Base-by-base conservation (phyloP, 2,329 filamentous ascomycete species). In the Sphaerulina populicola region DNA sequence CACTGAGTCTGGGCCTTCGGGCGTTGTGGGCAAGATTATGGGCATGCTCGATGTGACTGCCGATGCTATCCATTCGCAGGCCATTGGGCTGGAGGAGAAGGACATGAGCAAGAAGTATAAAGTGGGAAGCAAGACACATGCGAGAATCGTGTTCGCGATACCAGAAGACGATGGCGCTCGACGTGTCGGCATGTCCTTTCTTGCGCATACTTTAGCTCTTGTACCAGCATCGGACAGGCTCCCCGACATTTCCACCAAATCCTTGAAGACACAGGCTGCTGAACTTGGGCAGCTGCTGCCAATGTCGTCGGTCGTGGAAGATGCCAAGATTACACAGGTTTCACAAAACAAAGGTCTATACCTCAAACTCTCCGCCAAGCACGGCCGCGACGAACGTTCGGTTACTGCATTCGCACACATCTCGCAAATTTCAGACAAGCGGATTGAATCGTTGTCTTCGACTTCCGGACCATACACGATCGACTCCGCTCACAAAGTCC, bases 21-120 rank as follows among this genome's bases (percentile, higher is more conserved):
- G 93, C n/a, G 71, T 98, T 53, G 75, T 79, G 44, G 93, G 93
- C 62, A 96, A 96, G 68, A 80, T 97, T 40, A 86, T 98, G 77
- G 94, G 93, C 12, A 81, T 90, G 66, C 72, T 98, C 21, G 88
- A 96, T 69, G 86, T 88, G 9, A 96, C 89, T 1, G 89, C 91
- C 14, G 93, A 98, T 68, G 68, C 91, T 33, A 80, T 96, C 39
- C 93, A 98, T 68, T 94, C 89, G 11, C 89, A 89, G 33, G 79
- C 80, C 45, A 86, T 83, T 3, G 79, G 82, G 38, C 49, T 56
- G 11, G 81, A 81, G 23, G 82, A 91, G 58, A 72, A 81, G 23
- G 82, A 93, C 58, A 71, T 95, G 38, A 81, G 82, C 42, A 80
- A 83, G 43, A 85, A 85, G 65, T 91, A 86, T 74, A 90, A 93